Conservation (phyloP, 352 stramenopile species). For the Lagenidium sp. region DNA sequence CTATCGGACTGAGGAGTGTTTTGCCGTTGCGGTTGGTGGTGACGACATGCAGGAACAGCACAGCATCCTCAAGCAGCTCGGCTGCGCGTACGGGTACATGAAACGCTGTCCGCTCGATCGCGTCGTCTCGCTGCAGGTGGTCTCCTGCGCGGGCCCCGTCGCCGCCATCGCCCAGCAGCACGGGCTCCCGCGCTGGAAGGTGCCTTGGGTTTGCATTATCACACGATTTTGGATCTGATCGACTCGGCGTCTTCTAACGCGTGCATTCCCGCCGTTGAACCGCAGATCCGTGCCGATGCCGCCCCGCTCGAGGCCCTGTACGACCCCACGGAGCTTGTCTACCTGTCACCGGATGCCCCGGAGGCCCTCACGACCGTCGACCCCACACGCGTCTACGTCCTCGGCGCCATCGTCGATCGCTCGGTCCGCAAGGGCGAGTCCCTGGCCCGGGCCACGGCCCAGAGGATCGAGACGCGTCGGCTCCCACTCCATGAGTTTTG, state of each 20-base stretch:
- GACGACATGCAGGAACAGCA: slow-evolving; percentile 55
- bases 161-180: slow-evolving; percentile 26
- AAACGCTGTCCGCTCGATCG: slow-evolving; percentile 54
- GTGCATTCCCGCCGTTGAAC: neutral
- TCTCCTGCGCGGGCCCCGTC: slow-evolving; percentile 29
- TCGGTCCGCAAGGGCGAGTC: slow-evolving; percentile 59
- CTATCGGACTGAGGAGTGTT: too few species aligned
- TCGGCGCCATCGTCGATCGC: slow-evolving; percentile 81
- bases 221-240: neutral
- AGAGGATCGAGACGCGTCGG: slow-evolving; percentile 24
- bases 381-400: slow-evolving; percentile 46
- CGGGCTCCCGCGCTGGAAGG: slow-evolving; percentile 52
- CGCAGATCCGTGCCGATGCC: slow-evolving; percentile 22
- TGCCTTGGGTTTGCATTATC: slow-evolving; percentile 2
- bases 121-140: slow-evolving; percentile 51
- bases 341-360: slow-evolving; percentile 77
- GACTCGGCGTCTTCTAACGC: slow-evolving; percentile 1
- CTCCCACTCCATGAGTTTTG: slow-evolving; percentile 64
- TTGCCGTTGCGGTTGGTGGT: too few species aligned
- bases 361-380: slow-evolving; percentile 51
- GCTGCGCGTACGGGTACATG: slow-evolving; percentile 66
- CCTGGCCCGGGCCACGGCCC: slow-evolving; percentile 19
- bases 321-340: slow-evolving; percentile 39
- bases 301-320: slow-evolving; percentile 47
- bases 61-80: slow-evolving; percentile 78